Base-by-base conservation (phyloP, 257 asterid genomes). In the Solanum lycopersicoides region DNA sequence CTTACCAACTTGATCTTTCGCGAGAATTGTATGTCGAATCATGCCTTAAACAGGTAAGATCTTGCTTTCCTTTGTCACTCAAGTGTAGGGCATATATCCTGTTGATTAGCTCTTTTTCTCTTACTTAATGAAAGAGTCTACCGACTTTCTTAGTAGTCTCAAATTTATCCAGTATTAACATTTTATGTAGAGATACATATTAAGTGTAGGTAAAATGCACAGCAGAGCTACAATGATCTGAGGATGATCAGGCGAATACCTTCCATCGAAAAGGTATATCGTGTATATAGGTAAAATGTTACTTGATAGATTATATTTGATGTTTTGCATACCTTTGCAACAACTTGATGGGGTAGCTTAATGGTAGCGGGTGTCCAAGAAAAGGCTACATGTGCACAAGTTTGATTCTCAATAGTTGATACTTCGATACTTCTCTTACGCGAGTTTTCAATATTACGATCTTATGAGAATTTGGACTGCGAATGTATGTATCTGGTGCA, bases 261-360 rank as follows among this genome's bases (percentile, higher is more conserved):
- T 7, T 59, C 3, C 4, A 8, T 59, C 12, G 0, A 0, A 59
- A 59, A 59, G 3, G 3, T 59, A 60, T 21, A 23, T 21, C 30
- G 7, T 59, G 25, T 60, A 60, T 60, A 60, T 60, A 20, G 0
- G 5, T 60, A 60, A 60, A 60, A 60, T 9, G 28, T 0, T 21
- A 65, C 28, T 60, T 60, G 12, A 23, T 60, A 21, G 14, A 21
- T 21, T 60, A 60, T 60, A 60, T 60, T 20, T 23, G 30, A 28
- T 28, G 30, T 28, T 28, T 28, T 28, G 30, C 30, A 28, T 28
- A 28, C 30, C 30, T 28, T 28, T 56, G 30, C 66, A 60, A 60
- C 28, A 21, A 21, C 68, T 23, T 60, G 30, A 60, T 60, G 6
- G 4, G 66, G 5, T 56, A 56, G 66, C 12, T 56, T 56, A 59